Evolutionary conservation across 345 rosid genomes (phyloP), one percentile per base, ranked within the genome.

Genomic region (Brassica cretica): DNA sequence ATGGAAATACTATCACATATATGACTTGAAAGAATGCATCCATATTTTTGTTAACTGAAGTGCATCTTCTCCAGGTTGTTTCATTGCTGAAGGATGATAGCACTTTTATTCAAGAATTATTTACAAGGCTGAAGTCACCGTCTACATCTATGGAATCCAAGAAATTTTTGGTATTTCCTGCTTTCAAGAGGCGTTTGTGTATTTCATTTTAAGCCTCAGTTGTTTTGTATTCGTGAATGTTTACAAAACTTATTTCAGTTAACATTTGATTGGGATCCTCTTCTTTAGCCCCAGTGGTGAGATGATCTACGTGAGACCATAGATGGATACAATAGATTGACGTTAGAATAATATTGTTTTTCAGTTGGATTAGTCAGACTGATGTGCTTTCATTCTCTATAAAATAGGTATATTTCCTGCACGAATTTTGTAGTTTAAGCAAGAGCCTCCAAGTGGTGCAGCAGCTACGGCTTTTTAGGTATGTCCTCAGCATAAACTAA

Each of bases 391-490:
- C 60, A 32, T 75, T 75, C 68, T 66, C n/a, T 66, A 33, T 71
- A 33, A 75, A 78, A 84, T 68, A 96, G 99, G 98, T 96, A 19
- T 83, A 87, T 82, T 96, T 96, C 90, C 83, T 96, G 90, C 91
- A 86, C 15, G 99, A 96, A 76, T 96, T 96, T 85, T 96, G 99
- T 82, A 87, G 92, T 82, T 86, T 96, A 85, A 91, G 95, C 91
- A 96, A 93, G 88, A 96, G 95, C 82, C 84, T 91, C 74, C 98
- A 88, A 78, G 88, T 91, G 93, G 96, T 88, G 66, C 97, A 96
- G 88, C 98, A 93, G 89, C 87, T 93, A 73, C 93, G 91, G 70
- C 91, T 96, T 32, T 93, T 90, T 88, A 90, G 97, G 98, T 96
- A 84, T 66, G 81, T 66, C 59, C 64, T 41, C 62, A 4, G 53